A percentile compares a stretch with the other conserved stretches of the same genome.
Evolutionary conservation across 2,329 filamentous ascomycete species (phyloP).

Genomic region (Phyllosticta citriasiana): DNA sequence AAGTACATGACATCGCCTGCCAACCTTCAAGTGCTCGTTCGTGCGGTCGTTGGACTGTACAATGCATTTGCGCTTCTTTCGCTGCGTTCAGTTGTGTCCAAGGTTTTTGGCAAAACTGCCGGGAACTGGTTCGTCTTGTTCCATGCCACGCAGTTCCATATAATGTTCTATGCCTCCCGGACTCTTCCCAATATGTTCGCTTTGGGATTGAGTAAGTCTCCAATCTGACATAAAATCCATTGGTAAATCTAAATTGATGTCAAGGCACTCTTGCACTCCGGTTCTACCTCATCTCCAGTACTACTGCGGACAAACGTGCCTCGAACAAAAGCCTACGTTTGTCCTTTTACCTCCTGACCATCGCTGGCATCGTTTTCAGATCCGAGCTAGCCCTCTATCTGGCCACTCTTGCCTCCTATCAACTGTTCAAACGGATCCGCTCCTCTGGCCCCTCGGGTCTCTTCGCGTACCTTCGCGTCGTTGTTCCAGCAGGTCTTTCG

Average conservation of each 20-base stretch:
- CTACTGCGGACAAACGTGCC: conserved; percentile 20
- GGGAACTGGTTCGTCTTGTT: conserved; percentile 73
- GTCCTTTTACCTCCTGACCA: conserved; percentile 64
- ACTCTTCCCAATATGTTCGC: conserved; percentile 96
- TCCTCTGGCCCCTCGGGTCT: conserved; percentile 24
- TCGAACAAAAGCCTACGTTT: conserved; percentile 44
- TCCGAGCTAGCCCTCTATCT: conserved; percentile 81
- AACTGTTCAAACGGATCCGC: conserved; percentile 51
- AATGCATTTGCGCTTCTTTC: conserved; percentile 61
- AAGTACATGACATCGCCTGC: conserved; percentile 45
- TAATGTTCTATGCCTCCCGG: conserved; percentile 84
- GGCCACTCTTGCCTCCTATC: conserved; percentile 52
- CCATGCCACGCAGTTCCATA: conserved; percentile 78
- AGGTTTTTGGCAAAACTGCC: conserved; percentile 56
- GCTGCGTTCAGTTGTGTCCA: conserved; percentile 54
- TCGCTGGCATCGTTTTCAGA: conserved; percentile 77
- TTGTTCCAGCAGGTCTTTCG: conserved; percentile 56
- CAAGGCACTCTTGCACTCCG: conserved; percentile 56
- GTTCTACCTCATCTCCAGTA: conserved; percentile 36
- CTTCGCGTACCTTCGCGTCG: conserved; percentile 15
- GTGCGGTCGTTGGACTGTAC: conserved; percentile 65
- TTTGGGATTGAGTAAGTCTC: conserved; percentile 64
- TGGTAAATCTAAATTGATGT: background rate
- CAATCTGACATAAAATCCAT: background rate
- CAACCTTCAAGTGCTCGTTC: conserved; percentile 50